Evolutionary conservation across 768 basidiomycete species (phyloP).

Genomic region (Suillus americanus): DNA sequence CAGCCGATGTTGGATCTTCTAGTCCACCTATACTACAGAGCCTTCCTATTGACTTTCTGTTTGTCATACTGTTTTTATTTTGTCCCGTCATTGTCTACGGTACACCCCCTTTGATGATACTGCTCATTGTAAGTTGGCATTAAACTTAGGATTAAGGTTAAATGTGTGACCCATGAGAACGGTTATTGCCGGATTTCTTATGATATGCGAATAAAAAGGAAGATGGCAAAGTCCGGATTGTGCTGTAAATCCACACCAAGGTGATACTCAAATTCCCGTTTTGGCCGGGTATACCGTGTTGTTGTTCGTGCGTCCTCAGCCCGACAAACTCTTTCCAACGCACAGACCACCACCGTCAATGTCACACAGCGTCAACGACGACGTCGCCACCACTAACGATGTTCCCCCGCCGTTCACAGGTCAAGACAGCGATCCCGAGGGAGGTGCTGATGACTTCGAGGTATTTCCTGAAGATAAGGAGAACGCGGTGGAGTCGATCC

Average conservation of each 20-base stretch:
- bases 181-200: background rate
- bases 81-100: background rate
- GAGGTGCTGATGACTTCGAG: conserved; percentile 44
- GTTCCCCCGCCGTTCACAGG: conserved; percentile 36
- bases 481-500: conserved; percentile 13
- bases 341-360: conserved; percentile 33
- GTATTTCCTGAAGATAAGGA: conserved; percentile 13
- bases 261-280: conserved; percentile 2
- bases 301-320: conserved; percentile 24
- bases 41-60: background rate
- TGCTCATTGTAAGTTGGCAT: background rate
- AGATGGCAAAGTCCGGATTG: background rate
- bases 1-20: background rate
- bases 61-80: background rate
- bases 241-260: background rate
- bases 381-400: conserved; percentile 9
- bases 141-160: too few species aligned
- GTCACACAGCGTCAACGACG: conserved; percentile 26
- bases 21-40: background rate
- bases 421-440: conserved; percentile 63
- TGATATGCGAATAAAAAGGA: background rate
- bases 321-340: conserved; percentile 23
- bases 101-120: background rate
- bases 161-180: background rate
- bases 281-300: conserved; percentile 23